A percentile compares a stretch with the other conserved stretches of the same genome.
Conservation (phyloP, 306 rosid genomes). For the Malus asiatica region DNA sequence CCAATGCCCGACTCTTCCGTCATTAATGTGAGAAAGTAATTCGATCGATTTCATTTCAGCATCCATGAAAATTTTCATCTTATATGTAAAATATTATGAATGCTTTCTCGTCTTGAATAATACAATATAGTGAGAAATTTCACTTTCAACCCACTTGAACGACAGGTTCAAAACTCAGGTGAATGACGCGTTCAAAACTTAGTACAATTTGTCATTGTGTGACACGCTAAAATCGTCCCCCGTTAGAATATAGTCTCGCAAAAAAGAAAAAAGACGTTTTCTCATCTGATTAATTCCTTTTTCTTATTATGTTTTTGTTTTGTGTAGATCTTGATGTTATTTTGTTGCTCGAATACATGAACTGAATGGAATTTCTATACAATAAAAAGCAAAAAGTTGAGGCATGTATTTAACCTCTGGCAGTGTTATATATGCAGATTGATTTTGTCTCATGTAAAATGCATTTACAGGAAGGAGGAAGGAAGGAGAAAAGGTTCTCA, state of each 20-base stretch:
- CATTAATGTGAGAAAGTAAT: slow-evolving; percentile 44
- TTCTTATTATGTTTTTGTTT: not conserved
- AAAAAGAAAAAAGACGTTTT: too few species aligned
- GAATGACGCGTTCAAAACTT: too few species aligned
- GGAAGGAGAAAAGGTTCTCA: slow-evolving; percentile 43
- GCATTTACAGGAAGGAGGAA: slow-evolving; percentile 58
- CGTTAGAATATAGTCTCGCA: too few species aligned
- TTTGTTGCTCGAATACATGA: not conserved
- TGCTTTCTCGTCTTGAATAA: not conserved
- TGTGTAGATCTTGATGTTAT: not conserved
- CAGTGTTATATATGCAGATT: slow-evolving; percentile 17
- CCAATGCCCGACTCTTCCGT: slow-evolving; percentile 86
- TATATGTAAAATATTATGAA: not conserved
- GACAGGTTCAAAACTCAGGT: too few species aligned
- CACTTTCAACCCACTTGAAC: too few species aligned
- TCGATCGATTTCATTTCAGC: not conserved
- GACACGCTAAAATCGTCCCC: too few species aligned
- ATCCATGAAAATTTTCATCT: not conserved
- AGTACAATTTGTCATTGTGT: too few species aligned
- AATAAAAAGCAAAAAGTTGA: not conserved
- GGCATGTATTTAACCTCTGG: not conserved
- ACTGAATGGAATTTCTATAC: not conserved
- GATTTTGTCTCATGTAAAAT: slow-evolving; percentile 14
- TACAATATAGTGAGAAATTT: not conserved
- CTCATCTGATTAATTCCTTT: too few species aligned